Evolutionary conservation across 768 basidiomycete genomes (phyloP).

Genomic region (Rhodotorula paludigena): DNA sequence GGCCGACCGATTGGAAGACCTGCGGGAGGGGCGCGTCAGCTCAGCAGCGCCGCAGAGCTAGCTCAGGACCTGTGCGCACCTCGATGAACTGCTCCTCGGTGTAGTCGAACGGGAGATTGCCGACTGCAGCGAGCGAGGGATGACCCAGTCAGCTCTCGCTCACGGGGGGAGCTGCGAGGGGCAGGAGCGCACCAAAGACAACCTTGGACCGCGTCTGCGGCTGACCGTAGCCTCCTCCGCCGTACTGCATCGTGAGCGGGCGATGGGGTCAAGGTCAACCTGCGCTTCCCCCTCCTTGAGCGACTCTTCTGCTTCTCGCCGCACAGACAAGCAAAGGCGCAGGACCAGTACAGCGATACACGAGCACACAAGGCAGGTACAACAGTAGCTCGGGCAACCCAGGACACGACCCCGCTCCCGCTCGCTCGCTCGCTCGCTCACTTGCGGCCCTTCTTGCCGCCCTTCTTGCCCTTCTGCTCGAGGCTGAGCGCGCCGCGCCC

Average conservation of each 20-base stretch:
- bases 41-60: background rate
- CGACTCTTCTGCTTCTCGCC: too few species aligned
- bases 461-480: slow-evolving; percentile 22
- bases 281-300: too few species aligned
- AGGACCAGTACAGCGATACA: too few species aligned
- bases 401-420: background rate
- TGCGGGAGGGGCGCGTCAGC: slow-evolving; percentile 7
- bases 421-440: background rate
- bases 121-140: slow-evolving; percentile 18
- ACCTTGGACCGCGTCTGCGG: slow-evolving; percentile 36
- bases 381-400: background rate
- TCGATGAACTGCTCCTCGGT: slow-evolving; percentile 39
- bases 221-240: slow-evolving; percentile 19
- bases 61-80: background rate
- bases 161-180: background rate
- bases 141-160: background rate
- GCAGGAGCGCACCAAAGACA: slow-evolving; percentile 29
- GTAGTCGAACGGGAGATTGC: slow-evolving; percentile 39
- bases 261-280: background rate
- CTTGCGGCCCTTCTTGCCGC: slow-evolving; percentile 12
- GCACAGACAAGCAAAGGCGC: too few species aligned
- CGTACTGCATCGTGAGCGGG: slow-evolving; percentile 13
- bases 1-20: slow-evolving; percentile 42
- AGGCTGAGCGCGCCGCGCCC: slow-evolving; percentile 28
- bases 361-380: background rate